Conservation (phyloP, 768 basidiomycete species). For the Psilocybe azurescens region DNA sequence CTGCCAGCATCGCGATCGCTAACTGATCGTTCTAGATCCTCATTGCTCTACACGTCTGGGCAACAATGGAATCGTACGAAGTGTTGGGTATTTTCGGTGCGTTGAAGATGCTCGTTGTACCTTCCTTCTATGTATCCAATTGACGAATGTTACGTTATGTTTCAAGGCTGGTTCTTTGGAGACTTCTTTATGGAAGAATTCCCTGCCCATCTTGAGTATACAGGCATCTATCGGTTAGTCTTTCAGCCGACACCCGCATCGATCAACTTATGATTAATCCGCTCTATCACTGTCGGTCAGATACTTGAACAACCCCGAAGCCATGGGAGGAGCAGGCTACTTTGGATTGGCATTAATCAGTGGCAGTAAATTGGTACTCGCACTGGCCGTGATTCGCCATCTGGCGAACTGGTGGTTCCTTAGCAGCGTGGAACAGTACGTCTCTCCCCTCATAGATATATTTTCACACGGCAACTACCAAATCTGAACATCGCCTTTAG, state of each 20-base stretch:
- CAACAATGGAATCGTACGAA: constrained; percentile 87
- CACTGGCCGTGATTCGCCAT: constrained; percentile 83
- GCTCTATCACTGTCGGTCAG: constrained; percentile 37
- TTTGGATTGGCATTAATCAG: constrained; percentile 93
- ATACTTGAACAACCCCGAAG: constrained; percentile 94
- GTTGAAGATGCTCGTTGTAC: constrained; percentile 17
- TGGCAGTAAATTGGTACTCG: constrained; percentile 89
- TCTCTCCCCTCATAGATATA: constrained; percentile 15
- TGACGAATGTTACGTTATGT: background rate
- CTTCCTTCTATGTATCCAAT: background rate
- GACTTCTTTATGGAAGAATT: constrained; percentile 97
- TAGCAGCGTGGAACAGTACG: constrained; percentile 88
- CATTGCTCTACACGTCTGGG: constrained; percentile 90
- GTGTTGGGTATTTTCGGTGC: constrained; percentile 92
- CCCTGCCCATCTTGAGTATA: constrained; percentile 89
- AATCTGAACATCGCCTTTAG: constrained; percentile 45
- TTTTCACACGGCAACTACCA: constrained; percentile 7
- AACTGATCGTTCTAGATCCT: constrained; percentile 58
- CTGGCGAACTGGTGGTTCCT: constrained; percentile 98
- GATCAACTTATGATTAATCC: background rate
- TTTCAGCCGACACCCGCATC: background rate
- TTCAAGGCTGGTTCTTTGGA: constrained; percentile 94
- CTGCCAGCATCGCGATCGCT: constrained; percentile 4
- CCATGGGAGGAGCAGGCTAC: constrained; percentile 95
- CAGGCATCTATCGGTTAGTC: constrained; percentile 89